These are phyloP conservation scores for Hyphopichia pseudoburtonii DNA, from an alignment of 1,139 yeast genomes.

Conservation along the genomic window DNA sequence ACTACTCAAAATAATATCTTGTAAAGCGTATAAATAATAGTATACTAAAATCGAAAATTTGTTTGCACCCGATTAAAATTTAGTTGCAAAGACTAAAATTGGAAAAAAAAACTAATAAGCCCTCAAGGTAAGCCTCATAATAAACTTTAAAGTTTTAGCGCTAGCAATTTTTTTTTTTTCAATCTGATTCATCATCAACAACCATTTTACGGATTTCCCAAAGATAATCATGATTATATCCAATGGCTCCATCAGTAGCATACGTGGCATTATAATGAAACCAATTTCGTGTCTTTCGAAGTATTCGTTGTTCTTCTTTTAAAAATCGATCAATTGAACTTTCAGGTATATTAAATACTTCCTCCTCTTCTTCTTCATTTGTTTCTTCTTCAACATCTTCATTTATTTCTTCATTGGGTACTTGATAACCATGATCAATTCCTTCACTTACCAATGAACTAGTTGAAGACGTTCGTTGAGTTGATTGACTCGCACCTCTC, in stretches of 20 bases:
- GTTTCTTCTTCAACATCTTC: constrained; percentile 16
- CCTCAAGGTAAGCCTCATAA: too few relatives aligned
- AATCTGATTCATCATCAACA: constrained; percentile 30
- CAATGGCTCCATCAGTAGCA: constrained; percentile 14
- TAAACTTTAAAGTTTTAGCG: not conserved
- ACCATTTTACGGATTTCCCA: constrained; percentile 60
- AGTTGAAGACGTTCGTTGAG: constrained; percentile 38
- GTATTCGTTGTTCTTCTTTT: constrained; percentile 53
- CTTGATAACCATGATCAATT: constrained; percentile 16
- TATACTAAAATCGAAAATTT: too few relatives aligned
- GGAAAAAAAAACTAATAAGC: too few relatives aligned
- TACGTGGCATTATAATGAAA: constrained; percentile 42
- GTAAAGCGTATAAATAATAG: too few relatives aligned
- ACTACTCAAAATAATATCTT: too few relatives aligned
- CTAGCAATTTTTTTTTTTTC: not conserved
- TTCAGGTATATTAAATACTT: constrained; percentile 43
- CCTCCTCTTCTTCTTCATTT: constrained; percentile 14
- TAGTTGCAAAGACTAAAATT: too few relatives aligned
- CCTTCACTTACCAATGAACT: constrained; percentile 10
- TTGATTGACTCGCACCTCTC: constrained; percentile 28
- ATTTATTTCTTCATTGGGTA: not conserved
- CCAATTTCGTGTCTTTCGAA: constrained; percentile 53
- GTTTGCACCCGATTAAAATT: too few relatives aligned
- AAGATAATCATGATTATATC: constrained; percentile 38
- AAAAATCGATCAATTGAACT: constrained; percentile 42